Percentiles rank a stretch among this genome's conserved stretches.
Conservation (phyloP, 2,329 filamentous ascomycete species). For the Ophiostoma himal-ulmi region DNA sequence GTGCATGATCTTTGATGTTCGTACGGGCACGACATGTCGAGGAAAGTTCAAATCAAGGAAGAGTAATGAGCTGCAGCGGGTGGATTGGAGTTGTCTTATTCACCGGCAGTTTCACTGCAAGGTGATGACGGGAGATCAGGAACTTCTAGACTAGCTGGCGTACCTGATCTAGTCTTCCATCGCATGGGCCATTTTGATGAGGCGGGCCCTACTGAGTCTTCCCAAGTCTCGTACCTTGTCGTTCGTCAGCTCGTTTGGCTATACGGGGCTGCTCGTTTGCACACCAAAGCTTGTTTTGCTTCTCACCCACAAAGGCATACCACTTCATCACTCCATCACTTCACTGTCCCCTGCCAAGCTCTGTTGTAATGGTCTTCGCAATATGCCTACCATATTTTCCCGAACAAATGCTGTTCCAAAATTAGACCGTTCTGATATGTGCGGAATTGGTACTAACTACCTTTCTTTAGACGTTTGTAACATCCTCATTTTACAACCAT, state of each 20-base stretch:
- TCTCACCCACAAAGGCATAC: not conserved
- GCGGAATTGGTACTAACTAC: not conserved
- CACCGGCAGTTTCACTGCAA: not conserved
- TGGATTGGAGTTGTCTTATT: not conserved
- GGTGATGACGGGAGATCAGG: not conserved
- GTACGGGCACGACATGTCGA: not conserved
- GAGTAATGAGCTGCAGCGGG: not conserved
- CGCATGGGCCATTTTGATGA: not conserved
- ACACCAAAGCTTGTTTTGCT: not conserved
- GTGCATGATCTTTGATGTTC: not conserved
- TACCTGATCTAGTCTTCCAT: not conserved
- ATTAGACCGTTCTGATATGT: not conserved
- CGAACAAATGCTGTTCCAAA: not conserved
- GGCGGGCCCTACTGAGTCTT: not conserved
- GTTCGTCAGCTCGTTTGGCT: not conserved
- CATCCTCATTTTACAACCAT: not conserved
- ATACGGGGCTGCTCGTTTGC: constrained; percentile 2
- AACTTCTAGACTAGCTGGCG: not conserved
- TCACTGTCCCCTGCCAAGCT: not conserved
- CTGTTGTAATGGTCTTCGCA: not conserved
- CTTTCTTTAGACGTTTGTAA: not conserved
- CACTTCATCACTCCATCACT: not conserved
- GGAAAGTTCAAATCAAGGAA: not conserved
- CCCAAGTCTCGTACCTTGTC: not conserved
- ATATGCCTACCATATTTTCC: not conserved